Evolutionary conservation across 2,329 filamentous ascomycete species (phyloP).

Genomic region (Exophiala lecanii-corni): DNA sequence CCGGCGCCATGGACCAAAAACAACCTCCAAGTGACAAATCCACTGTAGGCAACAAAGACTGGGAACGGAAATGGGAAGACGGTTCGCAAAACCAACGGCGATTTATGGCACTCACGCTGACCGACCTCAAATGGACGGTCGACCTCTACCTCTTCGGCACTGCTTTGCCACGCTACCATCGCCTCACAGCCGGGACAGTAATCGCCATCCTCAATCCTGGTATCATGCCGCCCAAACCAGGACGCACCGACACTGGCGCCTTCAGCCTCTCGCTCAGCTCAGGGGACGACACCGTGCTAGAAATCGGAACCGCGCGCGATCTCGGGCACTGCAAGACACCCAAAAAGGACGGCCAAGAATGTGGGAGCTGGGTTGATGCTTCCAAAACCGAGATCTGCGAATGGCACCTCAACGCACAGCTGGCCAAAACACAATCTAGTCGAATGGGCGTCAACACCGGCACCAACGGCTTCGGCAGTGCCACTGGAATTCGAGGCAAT

Average conservation of each 20-base stretch:
- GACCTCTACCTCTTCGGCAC: conserved; percentile 89
- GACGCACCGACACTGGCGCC: conserved; percentile 69
- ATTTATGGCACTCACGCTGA: conserved; percentile 87
- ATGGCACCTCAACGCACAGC: conserved; percentile 78
- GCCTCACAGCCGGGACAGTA: conserved; percentile 83
- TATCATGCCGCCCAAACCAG: conserved; percentile 79
- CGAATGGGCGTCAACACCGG: conserved; percentile 77
- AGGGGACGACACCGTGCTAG: conserved; percentile 81
- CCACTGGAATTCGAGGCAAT: conserved; percentile 27
- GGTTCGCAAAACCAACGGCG: conserved; percentile 63
- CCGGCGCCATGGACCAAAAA: conserved; percentile 65
- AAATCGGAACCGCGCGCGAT: conserved; percentile 79
- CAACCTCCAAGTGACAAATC: conserved; percentile 31
- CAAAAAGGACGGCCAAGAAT: conserved; percentile 77
- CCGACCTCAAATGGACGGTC: conserved; percentile 83
- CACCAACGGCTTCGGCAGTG: conserved; percentile 47
- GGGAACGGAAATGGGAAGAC: conserved; percentile 43
- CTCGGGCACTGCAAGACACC: conserved; percentile 81
- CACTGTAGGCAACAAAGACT: conserved; percentile 38
- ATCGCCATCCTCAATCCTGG: conserved; percentile 87
- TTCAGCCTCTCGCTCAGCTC: conserved; percentile 84
- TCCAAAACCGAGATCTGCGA: conserved; percentile 88
- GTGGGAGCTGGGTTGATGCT: conserved; percentile 79
- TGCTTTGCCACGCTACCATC: conserved; percentile 90
- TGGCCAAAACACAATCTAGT: conserved; percentile 63